phyloP scores from a whole-genome alignment of 768 basidiomycete species.

The Pleurotus citrinopileatus region DNA sequence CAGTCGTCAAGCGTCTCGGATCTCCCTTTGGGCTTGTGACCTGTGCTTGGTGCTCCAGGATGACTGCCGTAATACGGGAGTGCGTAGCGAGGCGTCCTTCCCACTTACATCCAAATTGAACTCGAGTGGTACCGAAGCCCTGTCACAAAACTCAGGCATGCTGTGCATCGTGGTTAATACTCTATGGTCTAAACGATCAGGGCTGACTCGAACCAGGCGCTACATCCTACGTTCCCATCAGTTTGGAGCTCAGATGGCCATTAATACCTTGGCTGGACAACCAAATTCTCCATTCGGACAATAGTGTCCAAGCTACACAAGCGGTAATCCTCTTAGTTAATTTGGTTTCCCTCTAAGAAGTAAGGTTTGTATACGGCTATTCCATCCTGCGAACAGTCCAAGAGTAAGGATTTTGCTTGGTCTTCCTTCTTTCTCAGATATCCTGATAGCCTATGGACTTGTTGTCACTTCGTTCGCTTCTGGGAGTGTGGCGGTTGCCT shows the following conservation, averaged over 20 bases:
- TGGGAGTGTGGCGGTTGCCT: not conserved
- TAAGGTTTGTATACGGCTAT: not conserved
- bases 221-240: slow-evolving; percentile 3
- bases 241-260: slow-evolving; percentile 6
- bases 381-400: no score
- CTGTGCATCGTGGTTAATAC: not conserved
- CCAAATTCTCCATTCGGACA: slow-evolving; percentile 6
- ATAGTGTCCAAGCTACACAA: slow-evolving; percentile 1
- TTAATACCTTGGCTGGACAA: not conserved
- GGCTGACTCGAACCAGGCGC: not conserved
- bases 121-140: not conserved
- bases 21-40: not conserved
- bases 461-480: not conserved
- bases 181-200: not conserved
- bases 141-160: not conserved
- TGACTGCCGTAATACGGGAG: not conserved
- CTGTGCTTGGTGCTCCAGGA: not conserved
- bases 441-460: not conserved
- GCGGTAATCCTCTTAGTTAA: not conserved
- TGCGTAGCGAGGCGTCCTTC: not conserved
- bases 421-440: no score
- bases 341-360: not conserved
- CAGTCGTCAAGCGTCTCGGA: no score
- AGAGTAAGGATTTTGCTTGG: no score
- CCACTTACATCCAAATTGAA: not conserved